Evolutionary conservation across 2,329 filamentous ascomycete species (phyloP), one percentile per base, ranked within the genome.

Genomic region (Orbilia javanica): DNA sequence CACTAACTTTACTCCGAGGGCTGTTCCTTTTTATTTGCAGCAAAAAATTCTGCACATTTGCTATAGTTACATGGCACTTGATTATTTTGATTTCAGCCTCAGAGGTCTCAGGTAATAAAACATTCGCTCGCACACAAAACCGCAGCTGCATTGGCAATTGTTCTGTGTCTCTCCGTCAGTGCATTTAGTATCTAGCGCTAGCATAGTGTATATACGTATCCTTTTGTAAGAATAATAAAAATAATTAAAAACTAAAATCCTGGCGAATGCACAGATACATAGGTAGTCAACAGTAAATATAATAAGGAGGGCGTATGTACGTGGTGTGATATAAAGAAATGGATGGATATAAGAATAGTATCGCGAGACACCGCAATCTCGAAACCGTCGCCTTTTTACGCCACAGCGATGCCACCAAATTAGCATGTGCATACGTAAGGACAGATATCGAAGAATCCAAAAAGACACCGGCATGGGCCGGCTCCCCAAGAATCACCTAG

Each of bases 391-490:
- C 60, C 60, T 15, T 36, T 64, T 20, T 36, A 62, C 69, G 69
- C 69, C 62, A 73, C 69, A 53, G 69, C 60, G 31, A 48, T 39
- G 66, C 55, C 44, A 65, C 65, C 52, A 75, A 64, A 75, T 57
- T 29, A 70, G 65, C 55, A 62, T 65, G 60, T 57, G 55, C 65
- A 76, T 64, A 76, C 72, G 72, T 76, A 76, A 65, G 66, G 72
- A 39, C 65, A 76, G 65, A 70, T 76, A 76, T 68, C 71, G 71
- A 42, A 36, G 46, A 42, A 52, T 60, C 20, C 39, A 27, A 15
- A 25, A 50, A 52, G n/a, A 34, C 46, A 22, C 48, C 27, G 48
- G 57, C 50, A 22, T 5, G 22, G 44, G 53, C 27, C 42, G 53
- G 63, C 29, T 64, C 57, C 18, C 68, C 46, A 50, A 50, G 25